These are phyloP conservation scores for Aspergillus biplanus DNA, from an alignment of 495 filamentous ascomycete species.

Conservation along the genomic window DNA sequence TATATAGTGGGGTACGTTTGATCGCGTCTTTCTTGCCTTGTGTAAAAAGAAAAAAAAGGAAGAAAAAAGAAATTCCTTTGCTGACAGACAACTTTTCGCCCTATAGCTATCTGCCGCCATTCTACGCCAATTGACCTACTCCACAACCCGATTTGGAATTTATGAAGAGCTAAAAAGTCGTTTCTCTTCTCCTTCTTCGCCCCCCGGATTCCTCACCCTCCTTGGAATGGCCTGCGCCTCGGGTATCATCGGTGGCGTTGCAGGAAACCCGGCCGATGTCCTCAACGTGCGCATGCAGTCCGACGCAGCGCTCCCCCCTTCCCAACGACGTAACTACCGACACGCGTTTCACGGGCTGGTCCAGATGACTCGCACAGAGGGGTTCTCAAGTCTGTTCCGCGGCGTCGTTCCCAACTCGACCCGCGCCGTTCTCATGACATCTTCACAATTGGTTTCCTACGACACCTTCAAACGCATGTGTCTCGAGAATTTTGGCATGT, in stretches of 20 bases:
- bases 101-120: slow-evolving; percentile 83
- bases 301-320: slow-evolving; percentile 77
- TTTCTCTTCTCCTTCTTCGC: slow-evolving; percentile 53
- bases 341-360: slow-evolving; percentile 85
- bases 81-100: slow-evolving; percentile 7
- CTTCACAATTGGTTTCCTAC: slow-evolving; percentile 86
- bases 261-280: slow-evolving; percentile 93
- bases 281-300: slow-evolving; percentile 99
- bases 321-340: slow-evolving; percentile 82
- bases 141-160: slow-evolving; percentile 88
- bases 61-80: slow-evolving; percentile 3
- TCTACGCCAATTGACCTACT: slow-evolving; percentile 89
- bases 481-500: slow-evolving; percentile 66
- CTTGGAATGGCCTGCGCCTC: slow-evolving; percentile 80
- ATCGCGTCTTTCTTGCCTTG: background rate
- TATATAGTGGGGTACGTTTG: slow-evolving; percentile 75
- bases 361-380: slow-evolving; percentile 83
- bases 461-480: slow-evolving; percentile 87
- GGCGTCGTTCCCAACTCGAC: slow-evolving; percentile 91
- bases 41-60: background rate
- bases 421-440: slow-evolving; percentile 92
- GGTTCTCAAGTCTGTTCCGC: slow-evolving; percentile 71
- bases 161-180: slow-evolving; percentile 88
- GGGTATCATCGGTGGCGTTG: slow-evolving; percentile 85
- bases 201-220: slow-evolving; percentile 68